Base-by-base conservation (phyloP, 2,329 filamentous ascomycete genomes). In the Mycocentrospora acerina region DNA sequence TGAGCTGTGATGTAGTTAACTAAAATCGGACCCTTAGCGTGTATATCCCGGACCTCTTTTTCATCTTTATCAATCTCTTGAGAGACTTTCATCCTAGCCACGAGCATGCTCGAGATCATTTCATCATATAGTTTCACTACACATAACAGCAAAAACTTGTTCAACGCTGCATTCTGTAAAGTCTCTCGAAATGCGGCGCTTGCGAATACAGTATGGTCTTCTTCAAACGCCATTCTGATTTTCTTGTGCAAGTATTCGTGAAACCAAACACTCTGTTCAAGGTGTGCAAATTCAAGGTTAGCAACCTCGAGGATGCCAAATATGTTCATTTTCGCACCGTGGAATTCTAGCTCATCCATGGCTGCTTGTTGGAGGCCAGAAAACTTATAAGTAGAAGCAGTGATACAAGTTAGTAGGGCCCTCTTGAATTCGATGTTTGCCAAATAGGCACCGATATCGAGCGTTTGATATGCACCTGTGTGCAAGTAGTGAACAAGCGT, bases 391-490 rank as follows among this genome's bases (percentile, higher is more conserved):
- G 15, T 36, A 3, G 3, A 29, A 4, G 36, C 22, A 1, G 19
- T 28, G 14, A 30, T 10, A 25, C 13, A 25, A 3, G 18, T 31
- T 13, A 12, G 12, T 15, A 35, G 17, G 18, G 41, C 42, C 22
- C 31, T 32, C 6, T 32, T 27, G 16, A 44, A 37, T n/a, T 37
- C 32, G 7, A 2, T n/a, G 16, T n/a, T 35, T 3, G 8, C 28
- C n/a, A 33, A 15, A n/a, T 19, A 18, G 2, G 5, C 17, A 1
- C 1, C 17, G 12, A 47, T 19, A 27, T 40, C 29, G 13, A 60
- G 52, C 3, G 55, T 57, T 25, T 60, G 57, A 28, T 60, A 60
- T 14, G 37, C 27, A n/a, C 51, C 54, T 4, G 57, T 58, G 44
- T 57, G 42, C n/a, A 60, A 34, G 38, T 49, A 58, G 26, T 60